A percentile compares a stretch with the other conserved stretches of the same genome.
Conservation (phyloP, 176 grass and related monocot species). For the Zea mays region Zm-B73-REFERENCE-NAM-5.0 NC_050097.1:204177001-204177500, state of each 20-base stretch:
- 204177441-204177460: not conserved
- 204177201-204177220: constrained; percentile 77
- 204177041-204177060: constrained; percentile 13
- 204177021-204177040: constrained; percentile 94
- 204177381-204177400: not conserved
- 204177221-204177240: constrained; percentile 75
- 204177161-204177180: constrained; percentile 60
- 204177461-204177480: not conserved
- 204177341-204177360: not conserved
- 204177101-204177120: not conserved
- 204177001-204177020: constrained; percentile 83
- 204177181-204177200: constrained; percentile 91
- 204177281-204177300: constrained; percentile 15
- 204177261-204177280: constrained; percentile 26
- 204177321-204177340: not conserved
- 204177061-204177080: not conserved
- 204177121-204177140: too few species aligned
- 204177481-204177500: not conserved
- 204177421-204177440: not conserved
- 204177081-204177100: not conserved
- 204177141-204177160: not conserved
- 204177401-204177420: not conserved
- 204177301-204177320: not conserved
- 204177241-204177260: constrained; percentile 63
- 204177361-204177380: not conserved